These are phyloP conservation scores for Sporothrix pallida DNA, from an alignment of 2,329 filamentous ascomycete species.

Conservation along the genomic window DNA sequence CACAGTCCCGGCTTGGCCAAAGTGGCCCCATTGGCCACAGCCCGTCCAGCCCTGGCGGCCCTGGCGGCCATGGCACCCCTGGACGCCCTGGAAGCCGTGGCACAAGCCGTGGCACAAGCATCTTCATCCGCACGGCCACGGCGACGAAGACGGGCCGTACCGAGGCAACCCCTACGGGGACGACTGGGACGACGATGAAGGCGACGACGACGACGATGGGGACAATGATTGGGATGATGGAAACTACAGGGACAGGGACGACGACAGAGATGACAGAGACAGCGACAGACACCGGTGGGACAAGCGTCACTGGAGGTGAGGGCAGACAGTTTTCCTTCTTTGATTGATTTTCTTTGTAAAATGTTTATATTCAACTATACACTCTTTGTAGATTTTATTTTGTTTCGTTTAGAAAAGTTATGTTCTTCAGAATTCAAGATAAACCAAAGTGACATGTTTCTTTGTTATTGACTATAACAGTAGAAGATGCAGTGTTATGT, in stretches of 20 bases:
- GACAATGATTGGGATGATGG: not conserved
- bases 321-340: too few species aligned
- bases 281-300: not conserved
- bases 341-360: not conserved
- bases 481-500: too few species aligned
- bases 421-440: too few species aligned
- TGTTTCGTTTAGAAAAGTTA: not conserved
- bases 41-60: not conserved
- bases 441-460: too few species aligned
- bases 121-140: not conserved
- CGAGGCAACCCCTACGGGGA: not conserved
- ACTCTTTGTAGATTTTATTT: not conserved
- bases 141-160: not conserved
- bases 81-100: not conserved
- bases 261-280: not conserved
- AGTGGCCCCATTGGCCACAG: not conserved
- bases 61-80: not conserved
- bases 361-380: not conserved
- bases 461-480: too few species aligned
- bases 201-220: not conserved
- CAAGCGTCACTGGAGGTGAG: not conserved
- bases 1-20: conserved; percentile 11
- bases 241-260: not conserved
- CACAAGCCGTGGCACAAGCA: not conserved
- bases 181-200: not conserved